Conservation (phyloP, 768 basidiomycete species). For the Suillus clintonianus region DNA sequence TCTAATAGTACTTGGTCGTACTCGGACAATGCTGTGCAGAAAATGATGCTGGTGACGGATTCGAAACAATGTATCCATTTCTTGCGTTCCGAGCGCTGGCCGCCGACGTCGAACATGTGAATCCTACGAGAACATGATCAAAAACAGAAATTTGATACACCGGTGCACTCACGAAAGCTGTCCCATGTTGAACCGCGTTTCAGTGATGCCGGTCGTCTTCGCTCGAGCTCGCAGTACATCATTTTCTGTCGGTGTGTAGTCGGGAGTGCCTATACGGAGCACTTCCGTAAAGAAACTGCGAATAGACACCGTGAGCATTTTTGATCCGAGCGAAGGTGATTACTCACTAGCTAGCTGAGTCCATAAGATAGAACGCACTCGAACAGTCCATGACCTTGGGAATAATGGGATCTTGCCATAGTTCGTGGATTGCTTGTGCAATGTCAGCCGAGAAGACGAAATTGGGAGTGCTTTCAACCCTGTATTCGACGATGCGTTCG, state of each 20-base stretch:
- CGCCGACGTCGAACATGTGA: slow-evolving; percentile 80
- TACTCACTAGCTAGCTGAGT: slow-evolving; percentile 86
- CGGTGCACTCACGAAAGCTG: slow-evolving; percentile 50
- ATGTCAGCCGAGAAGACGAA: slow-evolving; percentile 62
- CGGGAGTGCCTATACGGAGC: slow-evolving; percentile 74
- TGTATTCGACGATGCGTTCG: slow-evolving; percentile 65
- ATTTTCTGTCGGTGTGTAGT: slow-evolving; percentile 83
- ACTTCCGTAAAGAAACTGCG: slow-evolving; percentile 84
- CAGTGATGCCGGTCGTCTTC: slow-evolving; percentile 89
- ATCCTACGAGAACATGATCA: slow-evolving; percentile 32
- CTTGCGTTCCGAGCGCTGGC: slow-evolving; percentile 79
- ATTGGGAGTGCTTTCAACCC: slow-evolving; percentile 39
- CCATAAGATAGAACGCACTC: slow-evolving; percentile 91
- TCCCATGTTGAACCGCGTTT: slow-evolving; percentile 80
- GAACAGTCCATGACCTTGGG: slow-evolving; percentile 52
- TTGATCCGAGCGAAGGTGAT: not conserved
- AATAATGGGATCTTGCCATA: slow-evolving; percentile 73
- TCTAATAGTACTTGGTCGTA: slow-evolving; percentile 75
- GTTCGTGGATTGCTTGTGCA: slow-evolving; percentile 64
- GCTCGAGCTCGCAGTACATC: slow-evolving; percentile 88
- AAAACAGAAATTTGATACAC: not conserved
- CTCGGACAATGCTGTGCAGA: slow-evolving; percentile 74
- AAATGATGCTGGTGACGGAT: slow-evolving; percentile 79
- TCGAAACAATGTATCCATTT: slow-evolving; percentile 85
- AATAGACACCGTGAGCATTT: not conserved